phyloP scores from a whole-genome alignment of 345 rosid genomes.

The Eucalyptus viminalis region DNA sequence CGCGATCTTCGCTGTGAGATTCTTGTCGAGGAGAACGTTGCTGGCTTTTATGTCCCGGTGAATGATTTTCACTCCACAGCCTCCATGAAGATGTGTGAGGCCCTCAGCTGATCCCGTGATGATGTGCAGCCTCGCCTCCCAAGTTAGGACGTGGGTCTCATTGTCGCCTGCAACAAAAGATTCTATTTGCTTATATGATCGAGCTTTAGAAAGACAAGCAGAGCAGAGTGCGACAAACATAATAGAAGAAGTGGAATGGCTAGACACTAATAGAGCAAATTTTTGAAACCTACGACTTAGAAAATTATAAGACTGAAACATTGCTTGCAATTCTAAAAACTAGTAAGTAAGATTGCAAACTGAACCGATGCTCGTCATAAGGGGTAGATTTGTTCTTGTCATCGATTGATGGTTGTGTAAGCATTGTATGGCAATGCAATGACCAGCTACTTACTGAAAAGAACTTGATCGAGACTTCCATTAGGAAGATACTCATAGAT shows the following conservation, averaged over 20 bases:
- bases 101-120: constrained; percentile 68
- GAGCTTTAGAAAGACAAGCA: neutral
- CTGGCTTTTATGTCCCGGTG: constrained; percentile 84
- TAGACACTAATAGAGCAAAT: neutral
- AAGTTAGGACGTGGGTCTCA: constrained; percentile 27
- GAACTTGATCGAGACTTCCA: constrained; percentile 58
- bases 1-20: constrained; percentile 56
- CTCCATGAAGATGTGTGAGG: constrained; percentile 56
- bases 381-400: neutral
- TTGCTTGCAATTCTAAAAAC: neutral
- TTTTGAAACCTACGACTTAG: neutral
- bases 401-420: neutral
- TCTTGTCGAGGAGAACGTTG: constrained; percentile 64
- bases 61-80: constrained; percentile 45
- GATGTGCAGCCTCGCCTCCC: constrained; percentile 49
- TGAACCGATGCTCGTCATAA: neutral
- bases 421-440: neutral
- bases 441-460: constrained; percentile 31
- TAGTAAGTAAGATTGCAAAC: neutral
- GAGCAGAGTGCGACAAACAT: neutral
- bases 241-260: neutral
- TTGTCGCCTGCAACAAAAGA: constrained; percentile 21
- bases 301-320: neutral
- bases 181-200: neutral
- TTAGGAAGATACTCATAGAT: constrained; percentile 73